Percentiles rank a stretch among this genome's conserved stretches.
Evolutionary conservation across 257 asterid genomes (phyloP).

Genomic region (Solanum ossicruentum): DNA sequence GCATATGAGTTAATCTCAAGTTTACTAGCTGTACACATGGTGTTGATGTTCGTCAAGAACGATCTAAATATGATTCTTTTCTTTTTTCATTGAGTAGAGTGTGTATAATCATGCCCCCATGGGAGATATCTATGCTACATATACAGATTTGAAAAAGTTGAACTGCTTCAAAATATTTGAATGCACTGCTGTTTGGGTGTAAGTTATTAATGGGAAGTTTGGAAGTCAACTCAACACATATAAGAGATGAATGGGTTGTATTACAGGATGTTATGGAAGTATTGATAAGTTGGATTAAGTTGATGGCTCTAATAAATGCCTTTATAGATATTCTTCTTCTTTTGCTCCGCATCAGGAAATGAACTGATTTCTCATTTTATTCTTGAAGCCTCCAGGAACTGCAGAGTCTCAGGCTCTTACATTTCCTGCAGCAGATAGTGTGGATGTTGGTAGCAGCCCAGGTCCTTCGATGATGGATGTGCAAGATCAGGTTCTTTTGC

Average conservation of each 20-base stretch:
- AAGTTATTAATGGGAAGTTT: not conserved
- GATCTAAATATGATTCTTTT: not conserved
- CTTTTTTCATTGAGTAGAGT: not conserved
- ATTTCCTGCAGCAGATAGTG: conserved; percentile 59
- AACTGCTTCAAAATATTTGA: not conserved
- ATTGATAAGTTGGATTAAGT: not conserved
- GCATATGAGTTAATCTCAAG: not conserved
- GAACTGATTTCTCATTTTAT: conserved; percentile 3
- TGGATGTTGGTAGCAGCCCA: conserved; percentile 71
- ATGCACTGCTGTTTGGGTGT: not conserved
- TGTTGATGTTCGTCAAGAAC: not conserved
- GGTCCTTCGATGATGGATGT: conserved; percentile 72
- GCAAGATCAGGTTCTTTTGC: conserved; percentile 73
- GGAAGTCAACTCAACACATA: not conserved
- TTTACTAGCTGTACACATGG: not conserved
- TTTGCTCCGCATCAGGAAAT: not conserved
- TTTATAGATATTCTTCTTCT: not conserved
- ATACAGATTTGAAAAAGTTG: not conserved
- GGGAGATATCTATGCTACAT: not conserved
- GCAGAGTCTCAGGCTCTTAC: conserved; percentile 59
- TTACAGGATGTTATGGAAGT: not conserved
- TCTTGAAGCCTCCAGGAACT: conserved; percentile 92
- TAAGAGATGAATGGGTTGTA: not conserved
- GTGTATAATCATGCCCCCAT: not conserved
- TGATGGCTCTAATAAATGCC: not conserved